A percentile compares a stretch with the other conserved stretches of the same genome.
Conservation (phyloP, 805 yeast species). For the Myxozyma kluyveri region DNA sequence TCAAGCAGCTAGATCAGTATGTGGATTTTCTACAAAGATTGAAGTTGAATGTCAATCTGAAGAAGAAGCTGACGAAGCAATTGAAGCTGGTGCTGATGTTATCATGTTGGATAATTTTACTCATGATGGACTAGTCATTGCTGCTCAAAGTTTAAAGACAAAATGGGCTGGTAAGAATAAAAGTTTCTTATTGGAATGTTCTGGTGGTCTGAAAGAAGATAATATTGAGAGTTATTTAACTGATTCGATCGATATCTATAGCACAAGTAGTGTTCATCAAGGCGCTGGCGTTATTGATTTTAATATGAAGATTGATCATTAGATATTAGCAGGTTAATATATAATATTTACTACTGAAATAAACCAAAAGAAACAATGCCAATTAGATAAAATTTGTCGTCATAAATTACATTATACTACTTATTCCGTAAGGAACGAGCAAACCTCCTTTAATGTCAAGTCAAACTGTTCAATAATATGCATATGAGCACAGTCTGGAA, state of each 20-base stretch:
- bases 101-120: conserved; percentile 89
- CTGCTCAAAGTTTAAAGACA: conserved; percentile 60
- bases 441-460: conserved; percentile 2
- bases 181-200: conserved; percentile 76
- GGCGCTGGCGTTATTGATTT: conserved; percentile 83
- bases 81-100: conserved; percentile 91
- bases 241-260: conserved; percentile 80
- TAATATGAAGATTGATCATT: conserved; percentile 64
- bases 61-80: conserved; percentile 87
- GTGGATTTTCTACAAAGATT: conserved; percentile 85
- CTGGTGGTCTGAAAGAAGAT: conserved; percentile 79
- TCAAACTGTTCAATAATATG: conserved; percentile 14
- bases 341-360: background rate
- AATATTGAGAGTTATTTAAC: conserved; percentile 67
- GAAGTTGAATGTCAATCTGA: conserved; percentile 90
- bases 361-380: too few species aligned
- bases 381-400: too few species aligned
- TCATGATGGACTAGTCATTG: conserved; percentile 60
- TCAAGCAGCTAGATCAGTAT: conserved; percentile 66
- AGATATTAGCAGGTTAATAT: background rate
- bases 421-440: conserved; percentile 1
- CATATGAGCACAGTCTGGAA: conserved; percentile 5
- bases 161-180: conserved; percentile 45
- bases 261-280: conserved; percentile 89
- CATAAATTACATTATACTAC: background rate